These are phyloP conservation scores for Stagonosporopsis vannaccii DNA, from an alignment of 2,329 filamentous ascomycete genomes.

Conservation along the genomic window DNA sequence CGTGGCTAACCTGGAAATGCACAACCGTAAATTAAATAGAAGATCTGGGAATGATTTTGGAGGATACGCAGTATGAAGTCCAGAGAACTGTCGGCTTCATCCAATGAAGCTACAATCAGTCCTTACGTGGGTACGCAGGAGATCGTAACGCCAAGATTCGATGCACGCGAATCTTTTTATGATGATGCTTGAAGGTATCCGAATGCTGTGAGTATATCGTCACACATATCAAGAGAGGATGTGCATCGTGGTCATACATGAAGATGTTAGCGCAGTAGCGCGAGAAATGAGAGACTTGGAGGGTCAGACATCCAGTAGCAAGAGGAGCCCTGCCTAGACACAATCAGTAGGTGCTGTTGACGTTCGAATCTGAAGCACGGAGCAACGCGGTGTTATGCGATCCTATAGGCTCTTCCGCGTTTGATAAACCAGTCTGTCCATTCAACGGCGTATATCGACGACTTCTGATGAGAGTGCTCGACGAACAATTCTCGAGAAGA, in stretches of 20 bases:
- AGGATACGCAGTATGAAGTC: not conserved
- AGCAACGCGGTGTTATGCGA: not conserved
- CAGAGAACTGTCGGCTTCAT: no score
- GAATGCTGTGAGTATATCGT: not conserved
- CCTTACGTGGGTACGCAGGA: no score
- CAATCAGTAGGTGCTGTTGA: conserved; percentile 20
- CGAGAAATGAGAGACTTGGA: not conserved
- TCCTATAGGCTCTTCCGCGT: conserved; percentile 4
- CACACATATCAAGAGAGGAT: not conserved
- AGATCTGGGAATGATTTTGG: conserved; percentile 1
- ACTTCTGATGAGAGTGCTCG: conserved; percentile 6
- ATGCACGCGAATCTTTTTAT: no score
- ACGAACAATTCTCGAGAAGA: not conserved
- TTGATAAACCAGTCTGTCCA: conserved; percentile 9
- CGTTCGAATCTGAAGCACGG: conserved; percentile 24
- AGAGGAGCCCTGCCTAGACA: conserved; percentile 12
- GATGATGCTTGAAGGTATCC: no score
- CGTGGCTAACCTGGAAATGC: conserved; percentile 12
- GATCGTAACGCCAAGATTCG: not conserved
- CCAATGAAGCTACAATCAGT: no score
- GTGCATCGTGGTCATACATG: not conserved
- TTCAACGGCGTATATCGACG: conserved; percentile 17
- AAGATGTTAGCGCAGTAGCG: not conserved
- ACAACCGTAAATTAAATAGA: conserved; percentile 1
- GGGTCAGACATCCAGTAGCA: not conserved